phyloP scores from a whole-genome alignment of 306 rosid genomes.

The Quercus gilva region DNA sequence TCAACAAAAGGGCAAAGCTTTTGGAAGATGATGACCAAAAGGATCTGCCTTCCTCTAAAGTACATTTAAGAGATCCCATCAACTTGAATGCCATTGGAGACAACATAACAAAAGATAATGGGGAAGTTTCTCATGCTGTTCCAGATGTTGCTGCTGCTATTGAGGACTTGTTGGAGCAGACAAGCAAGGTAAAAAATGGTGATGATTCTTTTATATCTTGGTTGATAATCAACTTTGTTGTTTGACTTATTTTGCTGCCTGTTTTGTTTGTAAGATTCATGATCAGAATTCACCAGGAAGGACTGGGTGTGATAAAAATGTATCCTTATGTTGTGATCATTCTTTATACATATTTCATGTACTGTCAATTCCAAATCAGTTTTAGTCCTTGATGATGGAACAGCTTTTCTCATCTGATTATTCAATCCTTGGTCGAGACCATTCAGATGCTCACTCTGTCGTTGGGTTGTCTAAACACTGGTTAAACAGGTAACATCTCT shows the following conservation, averaged over 20 bases:
- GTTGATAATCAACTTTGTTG: conserved; percentile 11
- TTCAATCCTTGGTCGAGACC: conserved; percentile 57
- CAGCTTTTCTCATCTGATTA: conserved; percentile 64
- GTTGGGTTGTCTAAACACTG: conserved; percentile 70
- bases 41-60: conserved; percentile 32
- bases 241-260: conserved; percentile 25
- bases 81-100: conserved; percentile 39
- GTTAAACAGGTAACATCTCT: conserved; percentile 61
- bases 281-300: conserved; percentile 71
- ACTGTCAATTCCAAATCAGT: neutral
- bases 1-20: conserved; percentile 72
- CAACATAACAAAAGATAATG: conserved; percentile 29
- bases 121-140: conserved; percentile 44
- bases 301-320: conserved; percentile 46
- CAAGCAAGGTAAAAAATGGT: conserved; percentile 70
- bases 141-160: conserved; percentile 98
- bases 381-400: conserved; percentile 52
- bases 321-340: conserved; percentile 53
- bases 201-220: conserved; percentile 21
- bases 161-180: conserved; percentile 93
- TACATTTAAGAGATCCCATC: conserved; percentile 32
- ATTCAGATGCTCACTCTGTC: conserved; percentile 52
- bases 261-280: conserved; percentile 53
- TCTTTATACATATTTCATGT: neutral
- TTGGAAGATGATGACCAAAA: conserved; percentile 45